Percentiles rank a stretch among this genome's conserved stretches.
These are phyloP conservation scores for Avicennia marina DNA, from an alignment of 257 asterid species.

Conservation along the genomic window DNA sequence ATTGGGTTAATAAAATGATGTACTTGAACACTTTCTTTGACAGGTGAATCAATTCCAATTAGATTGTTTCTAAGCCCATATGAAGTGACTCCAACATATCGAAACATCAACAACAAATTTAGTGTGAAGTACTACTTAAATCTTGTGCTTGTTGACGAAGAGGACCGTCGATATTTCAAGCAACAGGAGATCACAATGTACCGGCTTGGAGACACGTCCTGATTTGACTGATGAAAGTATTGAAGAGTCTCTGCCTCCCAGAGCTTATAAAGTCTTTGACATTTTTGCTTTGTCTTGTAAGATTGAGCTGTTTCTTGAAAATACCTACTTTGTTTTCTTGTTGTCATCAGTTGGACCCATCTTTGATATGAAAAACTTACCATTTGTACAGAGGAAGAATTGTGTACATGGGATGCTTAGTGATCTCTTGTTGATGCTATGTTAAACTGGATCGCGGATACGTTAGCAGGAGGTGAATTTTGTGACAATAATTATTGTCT, in stretches of 20 bases:
- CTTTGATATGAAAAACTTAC: conserved; percentile 20
- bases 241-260: conserved; percentile 13
- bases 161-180: conserved; percentile 90
- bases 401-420: conserved; percentile 31
- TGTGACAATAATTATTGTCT: conserved; percentile 4
- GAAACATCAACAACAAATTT: conserved; percentile 91
- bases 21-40: not conserved
- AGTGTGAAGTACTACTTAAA: conserved; percentile 86
- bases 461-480: conserved; percentile 5
- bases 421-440: conserved; percentile 18
- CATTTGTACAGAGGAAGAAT: conserved; percentile 41
- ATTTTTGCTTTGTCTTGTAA: conserved; percentile 13
- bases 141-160: conserved; percentile 96
- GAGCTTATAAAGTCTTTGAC: conserved; percentile 17
- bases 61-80: conserved; percentile 93
- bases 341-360: conserved; percentile 14
- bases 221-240: no score
- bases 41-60: conserved; percentile 94
- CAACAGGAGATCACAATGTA: conserved; percentile 86
- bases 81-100: conserved; percentile 80
- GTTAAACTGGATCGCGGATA: conserved; percentile 19
- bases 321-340: conserved; percentile 22
- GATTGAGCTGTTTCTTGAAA: conserved; percentile 12
- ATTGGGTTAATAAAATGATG: no score
- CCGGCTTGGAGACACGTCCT: conserved; percentile 65